Percentiles rank a stretch among this genome's conserved stretches.
These are phyloP conservation scores for Puccinia polysora DNA, from an alignment of 1,284 basidiomycete species.

Conservation along the genomic window DNA sequence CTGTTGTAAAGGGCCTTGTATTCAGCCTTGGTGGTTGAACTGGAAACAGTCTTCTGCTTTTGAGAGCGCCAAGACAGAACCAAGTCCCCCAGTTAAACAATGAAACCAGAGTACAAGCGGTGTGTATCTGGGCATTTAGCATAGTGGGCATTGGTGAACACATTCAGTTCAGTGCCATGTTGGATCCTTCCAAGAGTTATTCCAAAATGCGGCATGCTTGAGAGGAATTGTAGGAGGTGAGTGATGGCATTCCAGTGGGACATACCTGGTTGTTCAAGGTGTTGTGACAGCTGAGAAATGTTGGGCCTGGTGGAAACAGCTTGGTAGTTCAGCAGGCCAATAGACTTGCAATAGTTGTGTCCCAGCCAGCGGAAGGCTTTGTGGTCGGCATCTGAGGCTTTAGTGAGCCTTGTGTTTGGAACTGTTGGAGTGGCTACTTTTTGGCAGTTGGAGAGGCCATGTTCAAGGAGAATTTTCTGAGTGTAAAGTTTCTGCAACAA, in stretches of 20 bases:
- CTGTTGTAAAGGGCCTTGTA: background rate
- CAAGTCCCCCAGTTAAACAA: background rate
- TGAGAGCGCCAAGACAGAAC: background rate
- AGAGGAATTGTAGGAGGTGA: background rate
- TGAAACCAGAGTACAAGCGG: background rate
- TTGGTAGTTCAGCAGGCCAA: too few species aligned
- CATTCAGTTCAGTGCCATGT: background rate
- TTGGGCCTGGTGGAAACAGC: background rate
- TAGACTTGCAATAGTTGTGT: background rate
- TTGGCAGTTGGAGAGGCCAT: background rate
- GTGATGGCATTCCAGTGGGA: background rate
- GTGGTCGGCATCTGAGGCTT: background rate
- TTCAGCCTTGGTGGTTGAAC: background rate
- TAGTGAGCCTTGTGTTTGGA: background rate
- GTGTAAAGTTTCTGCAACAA: background rate
- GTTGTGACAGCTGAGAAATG: constrained; percentile 2
- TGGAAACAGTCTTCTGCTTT: background rate
- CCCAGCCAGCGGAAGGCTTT: background rate
- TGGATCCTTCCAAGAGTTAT: background rate
- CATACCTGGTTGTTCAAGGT: constrained; percentile 1
- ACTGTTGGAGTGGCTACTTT: background rate
- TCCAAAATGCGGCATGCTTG: background rate
- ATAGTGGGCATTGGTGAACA: background rate
- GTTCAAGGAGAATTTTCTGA: background rate
- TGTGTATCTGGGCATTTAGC: background rate